Evolutionary conservation across 306 rosid species (phyloP).

Genomic region (Amphicarpaea edgeworthii): DNA sequence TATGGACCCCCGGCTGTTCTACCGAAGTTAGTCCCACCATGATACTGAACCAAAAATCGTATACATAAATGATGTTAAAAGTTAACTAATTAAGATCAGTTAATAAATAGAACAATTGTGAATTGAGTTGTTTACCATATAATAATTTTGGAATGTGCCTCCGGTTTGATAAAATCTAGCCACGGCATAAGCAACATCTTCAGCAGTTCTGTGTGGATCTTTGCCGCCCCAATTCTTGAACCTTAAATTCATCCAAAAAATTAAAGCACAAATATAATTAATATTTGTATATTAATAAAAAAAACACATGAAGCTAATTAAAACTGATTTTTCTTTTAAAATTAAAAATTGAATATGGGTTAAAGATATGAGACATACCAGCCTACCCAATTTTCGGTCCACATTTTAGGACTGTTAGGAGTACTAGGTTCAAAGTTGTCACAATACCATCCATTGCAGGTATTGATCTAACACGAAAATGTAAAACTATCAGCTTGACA

Average conservation of each 20-base stretch:
- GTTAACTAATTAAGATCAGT: too few species aligned
- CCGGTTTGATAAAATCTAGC: conserved; percentile 68
- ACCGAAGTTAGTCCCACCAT: conserved; percentile 73
- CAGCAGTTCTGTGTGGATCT: conserved; percentile 67
- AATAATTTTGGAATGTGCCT: conserved; percentile 70
- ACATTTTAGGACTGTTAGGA: conserved; percentile 66
- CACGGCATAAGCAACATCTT: conserved; percentile 67
- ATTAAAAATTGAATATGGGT: background rate
- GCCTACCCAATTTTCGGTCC: conserved; percentile 76
- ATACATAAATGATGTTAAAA: too few species aligned
- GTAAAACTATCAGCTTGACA: background rate
- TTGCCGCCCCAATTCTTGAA: conserved; percentile 66
- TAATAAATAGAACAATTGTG: background rate
- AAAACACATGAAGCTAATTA: background rate
- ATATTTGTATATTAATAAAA: background rate
- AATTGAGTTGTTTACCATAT: conserved; percentile 58
- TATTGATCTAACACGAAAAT: conserved; percentile 56
- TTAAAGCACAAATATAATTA: background rate
- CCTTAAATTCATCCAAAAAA: conserved; percentile 41
- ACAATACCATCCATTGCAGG: conserved; percentile 73
- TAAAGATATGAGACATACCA: conserved; percentile 46
- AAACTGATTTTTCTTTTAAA: background rate
- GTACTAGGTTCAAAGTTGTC: conserved; percentile 55
- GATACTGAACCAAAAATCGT: conserved; percentile 48
- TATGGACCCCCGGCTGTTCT: conserved; percentile 70